Base-by-base conservation (phyloP, 2,329 filamentous ascomycete genomes). In the Lojkania enalia region DNA sequence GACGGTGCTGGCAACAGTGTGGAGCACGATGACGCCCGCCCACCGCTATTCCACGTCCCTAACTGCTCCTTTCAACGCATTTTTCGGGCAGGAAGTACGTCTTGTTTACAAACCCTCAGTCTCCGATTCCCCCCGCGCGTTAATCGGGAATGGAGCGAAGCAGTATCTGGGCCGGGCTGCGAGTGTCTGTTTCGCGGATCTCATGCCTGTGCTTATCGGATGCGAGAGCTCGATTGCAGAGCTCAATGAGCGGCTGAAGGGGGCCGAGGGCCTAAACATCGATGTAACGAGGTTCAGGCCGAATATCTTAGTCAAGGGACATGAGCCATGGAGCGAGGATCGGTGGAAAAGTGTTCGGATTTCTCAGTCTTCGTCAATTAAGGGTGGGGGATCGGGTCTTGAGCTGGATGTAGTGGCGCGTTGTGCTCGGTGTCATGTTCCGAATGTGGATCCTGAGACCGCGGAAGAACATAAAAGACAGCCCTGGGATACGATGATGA, bases 401-500 rank as follows among this genome's bases (percentile, higher is more conserved):
- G 71, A 72, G 18, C 54, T 84, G 23, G 82, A 85, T 61, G 75
- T 84, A 20, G 76, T 81, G 14, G 78, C 80, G 20, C 70, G 81
- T 2, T 85, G 82, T 57, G 75, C 81, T 23, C 67, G 82, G 15
- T 85, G 82, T 48, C 80, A 80, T 49, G 81, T 85, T 2, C 82
- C 82, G 5, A 85, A 85, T 63, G 82, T 85, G n/a, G 68, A 85
- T 54, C 81, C 82, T 0, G 76, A 79, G n/a, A 82, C 81, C 4
- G 82, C 77, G 6, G 73, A 76, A 46, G 81, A 82, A 64, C 73
- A 85, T 57, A 71, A 74, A 39, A 74, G 74, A 36, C 75, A 85
- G 71, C 82, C 82, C 5, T 85, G 82, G 82, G 75, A 83, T 55
- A 77, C 76, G 48, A 63, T 85, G 42, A 79, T 83, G 74, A 78